Evolutionary conservation across 2,329 filamentous ascomycete genomes (phyloP).

Genomic region (Calonectria henricotiae): DNA sequence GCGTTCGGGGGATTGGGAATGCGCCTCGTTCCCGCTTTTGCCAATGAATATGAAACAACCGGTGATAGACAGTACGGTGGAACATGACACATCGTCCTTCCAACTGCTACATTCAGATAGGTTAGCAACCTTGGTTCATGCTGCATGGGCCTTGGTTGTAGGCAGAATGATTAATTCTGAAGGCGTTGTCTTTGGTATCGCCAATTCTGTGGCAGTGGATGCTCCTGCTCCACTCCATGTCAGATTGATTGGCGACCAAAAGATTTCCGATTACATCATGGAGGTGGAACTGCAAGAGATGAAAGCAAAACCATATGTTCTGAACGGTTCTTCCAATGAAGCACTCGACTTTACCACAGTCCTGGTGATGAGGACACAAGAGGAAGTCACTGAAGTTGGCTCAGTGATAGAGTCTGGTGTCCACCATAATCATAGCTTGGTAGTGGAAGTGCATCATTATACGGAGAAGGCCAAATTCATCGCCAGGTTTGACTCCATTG

Average conservation of each 20-base stretch:
- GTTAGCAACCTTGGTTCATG: neutral
- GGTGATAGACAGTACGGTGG: neutral
- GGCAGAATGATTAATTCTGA: constrained; percentile 1
- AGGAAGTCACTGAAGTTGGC: neutral
- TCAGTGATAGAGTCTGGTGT: too few species aligned
- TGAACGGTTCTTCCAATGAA: too few species aligned
- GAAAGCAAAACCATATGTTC: too few species aligned
- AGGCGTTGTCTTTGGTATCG: neutral
- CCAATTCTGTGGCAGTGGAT: neutral
- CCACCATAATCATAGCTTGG: neutral
- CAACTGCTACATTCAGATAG: neutral
- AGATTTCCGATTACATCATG: neutral
- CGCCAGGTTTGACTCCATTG: constrained; percentile 1
- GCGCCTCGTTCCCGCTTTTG: neutral
- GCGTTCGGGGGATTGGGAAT: neutral
- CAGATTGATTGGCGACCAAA: neutral
- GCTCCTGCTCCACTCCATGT: neutral
- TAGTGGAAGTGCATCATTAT: neutral
- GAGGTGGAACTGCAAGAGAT: neutral
- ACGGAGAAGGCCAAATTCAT: neutral
- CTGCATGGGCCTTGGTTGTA: constrained; percentile 4
- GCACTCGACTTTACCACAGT: neutral
- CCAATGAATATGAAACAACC: neutral
- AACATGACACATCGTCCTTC: neutral
- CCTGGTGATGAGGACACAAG: neutral